Base-by-base conservation (phyloP, 805 yeast genomes). In the Candida orba region DNA sequence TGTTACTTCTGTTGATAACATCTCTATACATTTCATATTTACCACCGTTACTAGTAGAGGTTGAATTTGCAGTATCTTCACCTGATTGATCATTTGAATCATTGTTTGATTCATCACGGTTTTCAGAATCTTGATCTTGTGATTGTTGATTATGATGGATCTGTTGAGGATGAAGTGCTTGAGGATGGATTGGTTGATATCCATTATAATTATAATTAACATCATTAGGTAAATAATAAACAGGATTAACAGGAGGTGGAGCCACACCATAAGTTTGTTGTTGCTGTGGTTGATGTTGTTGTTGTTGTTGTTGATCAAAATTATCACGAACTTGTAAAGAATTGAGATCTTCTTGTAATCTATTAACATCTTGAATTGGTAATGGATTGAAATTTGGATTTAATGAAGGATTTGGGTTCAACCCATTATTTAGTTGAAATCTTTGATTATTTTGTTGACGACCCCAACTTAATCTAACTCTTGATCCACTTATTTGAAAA, bases 391-490 rank as follows among this genome's bases (percentile, higher is more conserved):
- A 37, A 8, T 15, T 33, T 17, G 39, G 36, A 15, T 39, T 35
- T 23, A 43, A 22, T 32, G 30, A 37, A 24, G 35, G 42, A 12
- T 25, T 33, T 40, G 47, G 27, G 18, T 36, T 37, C 25, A 48
- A 20, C 6, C 50, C 57, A 17, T 50, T 47, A 36, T 43, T 51
- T 31, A 48, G 47, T 31, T 47, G 52, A 34, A 50, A 44, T 23
- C 53, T 44, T 34, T 56, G 56, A 39, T 53, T 54, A 44, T 50
- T 53, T 38, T 56, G 62, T 40, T 58, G 63, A 54, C 84, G 70
- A 38, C 91, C 91, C 93, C 93, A 84, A 40, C 86, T 76, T 40
- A 84, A 64, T 49, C 90, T 65, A 22, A 84, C 79, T 47, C 90
- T 71, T 42, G 79, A 75, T 3, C 89, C 90, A n/a, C 81, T 83